phyloP scores from a whole-genome alignment of 106 monocot species.

The Dioscorea zingiberensis region DNA sequence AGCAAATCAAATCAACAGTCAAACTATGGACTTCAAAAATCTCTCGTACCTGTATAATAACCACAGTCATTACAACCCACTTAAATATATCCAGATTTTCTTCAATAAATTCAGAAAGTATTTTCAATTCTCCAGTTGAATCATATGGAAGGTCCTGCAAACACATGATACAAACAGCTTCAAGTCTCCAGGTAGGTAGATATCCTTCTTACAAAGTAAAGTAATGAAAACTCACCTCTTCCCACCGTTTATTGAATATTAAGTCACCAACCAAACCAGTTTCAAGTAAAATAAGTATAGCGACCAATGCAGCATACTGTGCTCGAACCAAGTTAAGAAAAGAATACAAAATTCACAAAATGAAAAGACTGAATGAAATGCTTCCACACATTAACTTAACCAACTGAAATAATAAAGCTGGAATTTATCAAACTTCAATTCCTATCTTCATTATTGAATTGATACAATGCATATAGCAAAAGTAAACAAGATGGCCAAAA shows the following conservation, averaged over 20 bases:
- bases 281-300: slow-evolving; percentile 36
- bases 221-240: slow-evolving; percentile 33
- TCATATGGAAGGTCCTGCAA: slow-evolving; percentile 59
- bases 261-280: slow-evolving; percentile 35
- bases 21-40: background rate
- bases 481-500: background rate
- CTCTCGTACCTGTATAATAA: slow-evolving; percentile 45
- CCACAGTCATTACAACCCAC: slow-evolving; percentile 28
- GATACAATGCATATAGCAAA: background rate
- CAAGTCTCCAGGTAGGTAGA: background rate
- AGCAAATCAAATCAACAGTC: background rate
- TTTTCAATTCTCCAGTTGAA: slow-evolving; percentile 53
- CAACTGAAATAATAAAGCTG: background rate
- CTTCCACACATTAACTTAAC: background rate
- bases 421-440: background rate
- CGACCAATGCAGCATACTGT: slow-evolving; percentile 39
- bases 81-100: slow-evolving; percentile 39
- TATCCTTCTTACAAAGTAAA: background rate
- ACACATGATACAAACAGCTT: background rate
- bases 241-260: slow-evolving; percentile 42
- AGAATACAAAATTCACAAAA: background rate
- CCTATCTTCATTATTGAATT: background rate
- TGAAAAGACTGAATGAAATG: background rate
- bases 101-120: slow-evolving; percentile 43
- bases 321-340: slow-evolving; percentile 33